These are phyloP conservation scores for Xylariaceae sp. DNA, from an alignment of 2,329 filamentous ascomycete species.

Conservation along the genomic window DNA sequence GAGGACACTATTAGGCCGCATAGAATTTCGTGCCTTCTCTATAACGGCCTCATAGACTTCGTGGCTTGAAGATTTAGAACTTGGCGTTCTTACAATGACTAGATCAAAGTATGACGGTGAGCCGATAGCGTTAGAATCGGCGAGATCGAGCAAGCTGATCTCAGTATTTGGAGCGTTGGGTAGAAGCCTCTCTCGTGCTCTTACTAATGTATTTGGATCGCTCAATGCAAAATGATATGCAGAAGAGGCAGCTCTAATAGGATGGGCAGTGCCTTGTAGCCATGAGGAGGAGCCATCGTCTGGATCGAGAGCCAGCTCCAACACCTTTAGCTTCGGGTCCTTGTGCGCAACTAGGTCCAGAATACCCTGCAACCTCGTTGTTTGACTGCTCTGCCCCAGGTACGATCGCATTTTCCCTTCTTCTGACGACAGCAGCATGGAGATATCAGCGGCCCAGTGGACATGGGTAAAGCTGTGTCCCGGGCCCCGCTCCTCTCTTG, in stretches of 20 bases:
- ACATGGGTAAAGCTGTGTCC: neutral
- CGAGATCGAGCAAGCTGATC: constrained; percentile 12
- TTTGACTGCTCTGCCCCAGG: neutral
- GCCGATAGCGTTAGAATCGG: neutral
- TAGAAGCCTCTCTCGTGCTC: neutral
- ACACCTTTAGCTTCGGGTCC: constrained; percentile 7
- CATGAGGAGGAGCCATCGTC: constrained; percentile 1
- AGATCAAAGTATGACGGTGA: neutral
- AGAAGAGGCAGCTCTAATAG: neutral
- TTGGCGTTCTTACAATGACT: neutral
- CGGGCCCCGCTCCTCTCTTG: neutral
- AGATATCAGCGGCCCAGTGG: constrained; percentile 17
- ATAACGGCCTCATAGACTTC: neutral
- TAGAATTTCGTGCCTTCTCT: constrained; percentile 3
- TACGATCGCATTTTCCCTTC: neutral
- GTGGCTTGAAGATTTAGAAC: neutral
- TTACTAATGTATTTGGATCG: constrained; percentile 1
- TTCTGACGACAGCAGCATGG: constrained; percentile 1
- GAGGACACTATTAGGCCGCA: neutral
- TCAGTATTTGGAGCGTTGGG: neutral
- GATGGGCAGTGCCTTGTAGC: neutral
- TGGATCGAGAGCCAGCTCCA: constrained; percentile 1
- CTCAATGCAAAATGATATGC: constrained; percentile 3
- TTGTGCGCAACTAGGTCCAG: constrained; percentile 12
- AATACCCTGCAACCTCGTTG: neutral